A percentile compares a stretch with the other conserved stretches of the same genome.
phyloP scores from a whole-genome alignment of 805 yeast genomes.

The Pichia cephalocereana region DNA sequence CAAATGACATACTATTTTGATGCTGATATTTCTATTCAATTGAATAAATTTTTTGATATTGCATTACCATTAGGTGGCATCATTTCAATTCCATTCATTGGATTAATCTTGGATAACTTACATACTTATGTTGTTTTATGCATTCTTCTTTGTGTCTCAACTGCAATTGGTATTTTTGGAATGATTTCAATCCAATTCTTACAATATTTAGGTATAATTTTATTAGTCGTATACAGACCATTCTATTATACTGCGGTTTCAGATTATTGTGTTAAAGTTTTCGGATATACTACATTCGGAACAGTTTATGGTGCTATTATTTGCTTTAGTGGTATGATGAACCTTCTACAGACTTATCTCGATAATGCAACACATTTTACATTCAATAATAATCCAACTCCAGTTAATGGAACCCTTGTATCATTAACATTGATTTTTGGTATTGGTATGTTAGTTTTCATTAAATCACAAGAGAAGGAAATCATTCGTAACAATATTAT shows the following conservation, averaged over 20 bases:
- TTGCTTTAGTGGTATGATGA: conserved; percentile 73
- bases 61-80: conserved; percentile 88
- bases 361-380: conserved; percentile 62
- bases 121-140: conserved; percentile 50
- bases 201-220: conserved; percentile 59
- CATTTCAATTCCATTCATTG: conserved; percentile 79
- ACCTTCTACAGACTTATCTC: conserved; percentile 58
- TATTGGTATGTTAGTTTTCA: conserved; percentile 32
- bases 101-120: conserved; percentile 65
- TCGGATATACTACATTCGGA: conserved; percentile 89
- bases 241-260: conserved; percentile 89
- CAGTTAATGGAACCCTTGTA: conserved; percentile 56
- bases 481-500: conserved; percentile 46
- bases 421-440: conserved; percentile 47
- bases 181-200: conserved; percentile 37
- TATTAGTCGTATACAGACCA: conserved; percentile 79
- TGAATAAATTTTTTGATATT: conserved; percentile 73
- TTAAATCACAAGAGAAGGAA: conserved; percentile 31
- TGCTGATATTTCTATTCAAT: conserved; percentile 38
- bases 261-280: conserved; percentile 85
- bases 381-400: conserved; percentile 69
- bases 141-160: conserved; percentile 45
- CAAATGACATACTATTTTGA: conserved; percentile 71
- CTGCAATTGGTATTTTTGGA: conserved; percentile 65
- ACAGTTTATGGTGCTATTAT: conserved; percentile 83